phyloP scores from a whole-genome alignment of 73 alveolate species.

The Blepharisma japonicum region DNA sequence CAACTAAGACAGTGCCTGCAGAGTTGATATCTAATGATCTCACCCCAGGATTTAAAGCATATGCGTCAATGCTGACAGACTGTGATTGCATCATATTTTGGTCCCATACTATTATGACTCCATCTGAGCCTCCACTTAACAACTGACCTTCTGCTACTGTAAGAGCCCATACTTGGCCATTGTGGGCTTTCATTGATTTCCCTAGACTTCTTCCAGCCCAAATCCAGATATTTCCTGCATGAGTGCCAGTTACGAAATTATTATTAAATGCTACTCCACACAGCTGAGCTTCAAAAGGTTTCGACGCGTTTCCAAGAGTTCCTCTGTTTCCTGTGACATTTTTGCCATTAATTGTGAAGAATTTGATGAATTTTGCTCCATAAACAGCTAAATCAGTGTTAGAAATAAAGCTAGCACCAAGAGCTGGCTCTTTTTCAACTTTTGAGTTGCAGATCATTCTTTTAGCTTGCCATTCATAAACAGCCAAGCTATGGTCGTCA shows the following conservation, averaged over 20 bases:
- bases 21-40: slow-evolving; percentile 78
- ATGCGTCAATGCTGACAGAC: slow-evolving; percentile 62
- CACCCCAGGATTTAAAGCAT: slow-evolving; percentile 73
- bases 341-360: slow-evolving; percentile 86
- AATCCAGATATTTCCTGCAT: slow-evolving; percentile 53
- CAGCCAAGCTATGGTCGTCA: slow-evolving; percentile 92
- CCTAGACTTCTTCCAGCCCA: slow-evolving; percentile 74
- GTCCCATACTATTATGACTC: slow-evolving; percentile 79
- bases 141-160: slow-evolving; percentile 57
- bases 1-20: slow-evolving; percentile 71
- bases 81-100: slow-evolving; percentile 30
- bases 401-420: slow-evolving; percentile 83
- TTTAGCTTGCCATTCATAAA: slow-evolving; percentile 90
- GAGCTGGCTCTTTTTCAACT: slow-evolving; percentile 88
- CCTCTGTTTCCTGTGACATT: slow-evolving; percentile 85
- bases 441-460: slow-evolving; percentile 75
- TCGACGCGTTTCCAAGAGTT: slow-evolving; percentile 55
- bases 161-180: slow-evolving; percentile 66
- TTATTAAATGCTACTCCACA: slow-evolving; percentile 28
- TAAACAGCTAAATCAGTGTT: slow-evolving; percentile 88
- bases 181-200: slow-evolving; percentile 63
- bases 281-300: slow-evolving; percentile 30
- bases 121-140: slow-evolving; percentile 95
- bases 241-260: slow-evolving; percentile 64
- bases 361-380: slow-evolving; percentile 94